phyloP scores from a whole-genome alignment of 768 basidiomycete species.

The Coprinopsis strossmayeri region DNA sequence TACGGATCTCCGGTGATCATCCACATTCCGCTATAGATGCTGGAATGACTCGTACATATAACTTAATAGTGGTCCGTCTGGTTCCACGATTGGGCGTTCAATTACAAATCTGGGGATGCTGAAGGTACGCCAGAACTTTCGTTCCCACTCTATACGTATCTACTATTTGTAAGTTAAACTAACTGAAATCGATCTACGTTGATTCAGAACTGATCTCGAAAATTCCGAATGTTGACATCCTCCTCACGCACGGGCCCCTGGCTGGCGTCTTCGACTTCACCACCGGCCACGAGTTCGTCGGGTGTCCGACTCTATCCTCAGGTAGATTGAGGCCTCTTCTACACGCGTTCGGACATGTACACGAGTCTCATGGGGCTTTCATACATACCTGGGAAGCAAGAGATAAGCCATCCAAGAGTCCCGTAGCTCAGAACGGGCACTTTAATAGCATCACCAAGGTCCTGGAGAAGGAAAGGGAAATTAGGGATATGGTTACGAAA shows the following conservation, averaged over 20 bases:
- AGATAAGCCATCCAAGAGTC: slow-evolving; percentile 11
- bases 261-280: slow-evolving; percentile 42
- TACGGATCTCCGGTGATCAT: slow-evolving; percentile 70
- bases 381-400: slow-evolving; percentile 30
- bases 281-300: slow-evolving; percentile 29
- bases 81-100: slow-evolving; percentile 47
- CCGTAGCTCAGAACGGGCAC: slow-evolving; percentile 17
- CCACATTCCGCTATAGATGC: too few relatives aligned
- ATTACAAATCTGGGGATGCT: slow-evolving; percentile 34
- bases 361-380: slow-evolving; percentile 49
- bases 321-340: slow-evolving; percentile 31
- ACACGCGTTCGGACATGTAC: slow-evolving; percentile 63
- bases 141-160: too few relatives aligned
- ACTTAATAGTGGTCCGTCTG: slow-evolving; percentile 44
- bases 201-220: slow-evolving; percentile 22
- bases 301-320: slow-evolving; percentile 38
- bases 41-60: too few relatives aligned
- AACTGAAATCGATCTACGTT: too few relatives aligned
- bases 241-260: slow-evolving; percentile 61
- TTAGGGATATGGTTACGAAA: not conserved
- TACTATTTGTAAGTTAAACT: too few relatives aligned
- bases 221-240: slow-evolving; percentile 34
- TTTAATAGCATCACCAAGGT: slow-evolving; percentile 6
- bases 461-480: not conserved
- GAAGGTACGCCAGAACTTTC: slow-evolving; percentile 19